Conservation (phyloP, 139 green algal genomes). For the Chlorella vulgaris region DNA sequence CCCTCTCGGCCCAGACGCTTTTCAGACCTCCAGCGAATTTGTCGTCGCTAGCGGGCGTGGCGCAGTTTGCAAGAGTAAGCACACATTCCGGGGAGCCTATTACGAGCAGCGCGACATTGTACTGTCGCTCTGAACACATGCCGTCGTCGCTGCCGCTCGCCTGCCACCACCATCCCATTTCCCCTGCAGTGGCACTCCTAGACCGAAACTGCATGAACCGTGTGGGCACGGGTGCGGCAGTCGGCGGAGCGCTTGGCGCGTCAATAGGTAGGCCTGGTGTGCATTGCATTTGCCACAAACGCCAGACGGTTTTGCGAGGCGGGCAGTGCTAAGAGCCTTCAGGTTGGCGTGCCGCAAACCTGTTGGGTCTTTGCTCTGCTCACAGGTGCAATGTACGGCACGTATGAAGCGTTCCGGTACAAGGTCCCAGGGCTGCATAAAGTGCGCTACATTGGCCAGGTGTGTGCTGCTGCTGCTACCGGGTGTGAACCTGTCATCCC, state of each 20-base stretch:
- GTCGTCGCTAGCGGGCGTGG: too few relatives aligned
- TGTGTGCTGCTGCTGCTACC: neutral
- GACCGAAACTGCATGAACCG: constrained; percentile 62
- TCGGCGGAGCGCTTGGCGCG: constrained; percentile 60
- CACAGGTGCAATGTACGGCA: constrained; percentile 71
- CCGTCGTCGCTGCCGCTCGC: neutral
- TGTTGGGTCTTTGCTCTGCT: neutral
- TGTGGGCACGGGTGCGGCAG: constrained; percentile 59
- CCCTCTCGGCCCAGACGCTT: too few relatives aligned
- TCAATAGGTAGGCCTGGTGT: constrained; percentile 54
- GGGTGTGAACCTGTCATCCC: too few relatives aligned
- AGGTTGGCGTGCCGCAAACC: neutral
- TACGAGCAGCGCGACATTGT: neutral
- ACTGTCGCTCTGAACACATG: neutral
- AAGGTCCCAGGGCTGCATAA: constrained; percentile 75
- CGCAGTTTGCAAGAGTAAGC: too few relatives aligned
- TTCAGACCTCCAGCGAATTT: too few relatives aligned
- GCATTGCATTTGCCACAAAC: neutral
- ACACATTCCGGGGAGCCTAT: too few relatives aligned
- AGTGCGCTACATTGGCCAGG: constrained; percentile 68
- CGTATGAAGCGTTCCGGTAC: constrained; percentile 68
- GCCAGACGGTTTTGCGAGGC: neutral
- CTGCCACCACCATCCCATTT: neutral
- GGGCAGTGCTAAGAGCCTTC: neutral
- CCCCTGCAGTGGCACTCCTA: constrained; percentile 46